Percentiles rank a stretch among this genome's conserved stretches.
Evolutionary conservation across 176 grass and related monocot species (phyloP).

Genomic region (Alopecurus myosuroides): DNA sequence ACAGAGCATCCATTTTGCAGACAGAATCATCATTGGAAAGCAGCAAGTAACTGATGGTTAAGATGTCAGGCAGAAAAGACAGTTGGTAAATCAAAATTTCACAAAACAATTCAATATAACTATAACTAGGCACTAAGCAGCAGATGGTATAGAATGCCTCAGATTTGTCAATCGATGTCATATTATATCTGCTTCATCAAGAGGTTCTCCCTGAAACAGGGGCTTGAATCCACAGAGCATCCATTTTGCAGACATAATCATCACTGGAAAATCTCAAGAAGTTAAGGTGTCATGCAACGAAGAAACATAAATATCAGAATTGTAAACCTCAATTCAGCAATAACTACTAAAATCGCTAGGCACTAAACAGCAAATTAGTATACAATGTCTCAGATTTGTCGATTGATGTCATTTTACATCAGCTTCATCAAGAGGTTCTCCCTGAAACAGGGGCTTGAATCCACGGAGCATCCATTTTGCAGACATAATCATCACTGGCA

Average conservation of each 20-base stretch:
- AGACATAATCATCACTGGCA: slow-evolving; percentile 19
- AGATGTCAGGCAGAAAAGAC: background rate
- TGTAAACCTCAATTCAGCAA: background rate
- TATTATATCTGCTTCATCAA: slow-evolving; percentile 25
- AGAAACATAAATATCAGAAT: background rate
- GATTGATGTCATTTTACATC: slow-evolving; percentile 27
- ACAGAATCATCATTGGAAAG: slow-evolving; percentile 32
- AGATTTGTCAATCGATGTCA: slow-evolving; percentile 26
- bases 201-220: slow-evolving; percentile 44
- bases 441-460: slow-evolving; percentile 45
- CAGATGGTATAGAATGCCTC: background rate
- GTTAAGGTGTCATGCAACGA: too few species aligned
- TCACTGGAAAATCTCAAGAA: background rate
- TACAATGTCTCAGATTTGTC: slow-evolving; percentile 20
- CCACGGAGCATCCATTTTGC: slow-evolving; percentile 51
- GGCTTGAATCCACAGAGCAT: slow-evolving; percentile 41
- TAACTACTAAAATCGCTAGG: background rate
- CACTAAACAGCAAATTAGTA: background rate
- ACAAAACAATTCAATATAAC: background rate
- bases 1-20: slow-evolving; percentile 52
- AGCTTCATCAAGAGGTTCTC: slow-evolving; percentile 49
- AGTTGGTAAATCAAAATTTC: background rate
- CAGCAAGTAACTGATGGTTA: background rate
- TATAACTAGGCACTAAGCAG: background rate
- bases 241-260: slow-evolving; percentile 60